Evolutionary conservation across 2,329 filamentous ascomycete species (phyloP), one percentile per base, ranked within the genome.

Genomic region (Aspergillus ibericus): DNA sequence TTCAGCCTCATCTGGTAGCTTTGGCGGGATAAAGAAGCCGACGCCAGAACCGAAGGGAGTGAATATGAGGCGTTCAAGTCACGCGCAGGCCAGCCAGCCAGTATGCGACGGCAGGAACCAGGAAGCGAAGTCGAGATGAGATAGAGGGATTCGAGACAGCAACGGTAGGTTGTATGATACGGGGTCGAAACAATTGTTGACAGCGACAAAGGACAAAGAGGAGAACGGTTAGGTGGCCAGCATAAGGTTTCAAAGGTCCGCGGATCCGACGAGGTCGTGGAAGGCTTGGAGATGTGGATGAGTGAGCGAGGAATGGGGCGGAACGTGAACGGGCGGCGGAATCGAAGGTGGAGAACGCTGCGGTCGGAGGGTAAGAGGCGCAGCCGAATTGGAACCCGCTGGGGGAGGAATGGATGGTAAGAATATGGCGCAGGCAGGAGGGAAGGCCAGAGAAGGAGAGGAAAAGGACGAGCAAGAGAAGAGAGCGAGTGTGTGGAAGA

Each of bases 1-100:
- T 63, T 60, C 64, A 63, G 59, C 64, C 57, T 72, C 72, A 72
- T 72, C 66, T 66, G 66, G 66, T 55, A 59, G 55, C 58, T 53
- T 57, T 46, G 36, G 57, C 56, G 58, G 59, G 48, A 49, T 12
- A 51, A 60, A 59, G 50, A 65, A 65, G 61, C 63, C 59, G 61
- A 59, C 53, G 54, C 56, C 52, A 59, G 64, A 64, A 62, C 59
- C 55, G 60, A 64, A 56, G 29, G 48, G 47, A 44, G 58, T 60
- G 48, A 51, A 35, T 55, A 47, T 48, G 55, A 55, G 51, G 32
- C 55, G 57, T 53, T 58, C 53, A 49, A 47, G 44, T 51, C 53
- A 57, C 59, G 53, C 55, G 56, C 59, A 53, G 55, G 46, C 34
- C 36, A 52, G 51, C 58, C 47, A 58, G 36, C 44, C 36, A 51